phyloP scores from a whole-genome alignment of 768 basidiomycete species.

The Phaeotremella skinneri region DNA sequence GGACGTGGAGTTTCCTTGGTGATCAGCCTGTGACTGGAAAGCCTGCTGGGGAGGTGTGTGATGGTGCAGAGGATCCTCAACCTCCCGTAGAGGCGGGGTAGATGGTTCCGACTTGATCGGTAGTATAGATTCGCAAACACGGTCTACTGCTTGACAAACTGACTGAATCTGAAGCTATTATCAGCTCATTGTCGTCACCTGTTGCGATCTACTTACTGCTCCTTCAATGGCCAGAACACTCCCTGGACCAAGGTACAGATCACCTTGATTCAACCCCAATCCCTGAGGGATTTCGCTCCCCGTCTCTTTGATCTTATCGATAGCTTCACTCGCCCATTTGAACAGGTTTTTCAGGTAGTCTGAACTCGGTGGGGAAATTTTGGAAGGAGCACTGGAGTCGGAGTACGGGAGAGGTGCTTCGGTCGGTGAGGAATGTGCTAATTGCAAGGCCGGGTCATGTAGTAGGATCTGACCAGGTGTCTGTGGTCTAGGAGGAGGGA shows the following conservation, averaged over 20 bases:
- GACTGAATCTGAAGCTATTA: constrained; percentile 39
- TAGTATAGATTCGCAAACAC: constrained; percentile 51
- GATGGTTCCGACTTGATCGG: constrained; percentile 11
- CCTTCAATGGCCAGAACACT: constrained; percentile 51
- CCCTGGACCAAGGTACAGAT: constrained; percentile 49
- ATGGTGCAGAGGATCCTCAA: not conserved
- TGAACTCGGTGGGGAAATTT: constrained; percentile 22
- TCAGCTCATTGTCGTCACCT: not conserved
- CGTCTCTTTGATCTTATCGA: constrained; percentile 43
- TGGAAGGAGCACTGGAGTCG: not conserved
- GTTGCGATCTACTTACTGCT: constrained; percentile 33
- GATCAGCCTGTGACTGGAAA: not conserved
- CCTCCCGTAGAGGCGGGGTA: constrained; percentile 19
- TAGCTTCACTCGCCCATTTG: constrained; percentile 46
- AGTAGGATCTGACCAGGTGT: constrained; percentile 39
- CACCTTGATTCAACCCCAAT: constrained; percentile 43
- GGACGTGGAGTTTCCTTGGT: not conserved
- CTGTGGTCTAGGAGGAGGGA: constrained; percentile 20
- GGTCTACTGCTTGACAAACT: constrained; percentile 83
- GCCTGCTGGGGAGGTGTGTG: not conserved
- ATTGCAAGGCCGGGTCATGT: constrained; percentile 40
- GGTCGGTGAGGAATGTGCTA: constrained; percentile 37
- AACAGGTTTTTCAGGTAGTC: constrained; percentile 36
- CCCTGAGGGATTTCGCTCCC: constrained; percentile 46
- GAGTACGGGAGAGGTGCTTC: constrained; percentile 34